Percentiles rank a stretch among this genome's conserved stretches.
These are phyloP conservation scores for Dipteronia sinensis DNA, from an alignment of 345 rosid species.

Conservation along the genomic window DNA sequence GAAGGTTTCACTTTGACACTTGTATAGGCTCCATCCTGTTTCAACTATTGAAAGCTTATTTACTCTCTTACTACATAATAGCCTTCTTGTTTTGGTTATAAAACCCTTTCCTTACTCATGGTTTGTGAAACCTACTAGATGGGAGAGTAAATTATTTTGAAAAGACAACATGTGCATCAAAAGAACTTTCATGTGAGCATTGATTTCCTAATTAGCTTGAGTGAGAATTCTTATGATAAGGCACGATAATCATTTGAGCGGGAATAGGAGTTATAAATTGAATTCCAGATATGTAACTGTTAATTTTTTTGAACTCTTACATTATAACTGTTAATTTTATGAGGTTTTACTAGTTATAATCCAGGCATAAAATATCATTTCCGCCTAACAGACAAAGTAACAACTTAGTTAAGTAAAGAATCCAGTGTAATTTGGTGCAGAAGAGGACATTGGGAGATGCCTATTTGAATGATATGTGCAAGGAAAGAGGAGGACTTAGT, in stretches of 20 bases:
- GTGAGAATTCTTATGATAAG: not conserved
- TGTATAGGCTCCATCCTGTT: not conserved
- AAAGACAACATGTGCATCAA: not conserved
- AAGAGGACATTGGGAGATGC: not conserved
- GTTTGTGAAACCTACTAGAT: not conserved
- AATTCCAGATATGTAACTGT: not conserved
- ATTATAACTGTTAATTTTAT: no score
- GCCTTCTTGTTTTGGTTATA: not conserved
- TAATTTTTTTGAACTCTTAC: no score
- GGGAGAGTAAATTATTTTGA: not conserved
- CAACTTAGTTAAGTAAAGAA: not conserved
- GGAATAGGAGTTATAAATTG: not conserved
- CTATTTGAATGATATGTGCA: no score
- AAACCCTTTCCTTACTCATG: not conserved
- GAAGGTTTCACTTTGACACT: not conserved
- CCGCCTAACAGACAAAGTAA: not conserved
- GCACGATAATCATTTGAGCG: not conserved
- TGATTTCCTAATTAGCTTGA: not conserved
- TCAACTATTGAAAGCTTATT: not conserved
- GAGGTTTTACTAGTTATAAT: not conserved
- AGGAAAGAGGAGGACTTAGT: no score
- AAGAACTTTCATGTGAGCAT: not conserved
- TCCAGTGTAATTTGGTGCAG: not conserved
- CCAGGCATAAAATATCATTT: not conserved
- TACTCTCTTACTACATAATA: constrained; percentile 34